Evolutionary conservation across 257 asterid species (phyloP), one percentile per base, ranked within the genome.

Genomic region (Nicotiana paniculata): DNA sequence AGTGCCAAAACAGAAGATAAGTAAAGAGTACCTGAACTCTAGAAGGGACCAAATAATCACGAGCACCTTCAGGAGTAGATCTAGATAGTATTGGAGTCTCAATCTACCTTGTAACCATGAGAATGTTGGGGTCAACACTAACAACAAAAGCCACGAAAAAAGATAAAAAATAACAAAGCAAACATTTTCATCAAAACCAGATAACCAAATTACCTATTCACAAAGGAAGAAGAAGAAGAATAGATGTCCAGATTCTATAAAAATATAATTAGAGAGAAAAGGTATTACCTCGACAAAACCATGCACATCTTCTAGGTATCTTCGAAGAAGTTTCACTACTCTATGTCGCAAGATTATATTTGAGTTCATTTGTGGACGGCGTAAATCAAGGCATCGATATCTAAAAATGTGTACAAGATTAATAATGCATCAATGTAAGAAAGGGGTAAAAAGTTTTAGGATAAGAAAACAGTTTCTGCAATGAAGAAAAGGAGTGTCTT

Each of bases 31-130:
- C 99, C 98, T 96, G 99, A 86, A 96, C 82, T 92, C 99, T 94
- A 33, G 99, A 94, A 81, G 99, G 99, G 83, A 96, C 99, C 89
- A 96, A 84, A 90, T 94, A 96, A 90, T 96, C 99, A 81, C 98
- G 91, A 80, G 99, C 99, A 82, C 99, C 99, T 95, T 96, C 99
- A 39, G 98, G 99, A 85, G 99, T 96, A 81, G 99, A 96, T 89
- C 97, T 96, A 85, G 98, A 93, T 61, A 96, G 93, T 85, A 96
- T 87, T 87, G 98, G 99, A 87, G 98, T 96, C 97, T 94, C 98
- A 88, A 96, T 94, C 98, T 96, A 92, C 98, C 97, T 96, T 93
- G 89, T 86, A 92, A 87, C 84, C 92, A 89, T 88, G 87, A 92
- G 89, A 86, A 88, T 67, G 87, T 90, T 93, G 91, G 95, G 90